Base-by-base conservation (phyloP, 495 filamentous ascomycete species). In the Neurospora tetraspora region DNA sequence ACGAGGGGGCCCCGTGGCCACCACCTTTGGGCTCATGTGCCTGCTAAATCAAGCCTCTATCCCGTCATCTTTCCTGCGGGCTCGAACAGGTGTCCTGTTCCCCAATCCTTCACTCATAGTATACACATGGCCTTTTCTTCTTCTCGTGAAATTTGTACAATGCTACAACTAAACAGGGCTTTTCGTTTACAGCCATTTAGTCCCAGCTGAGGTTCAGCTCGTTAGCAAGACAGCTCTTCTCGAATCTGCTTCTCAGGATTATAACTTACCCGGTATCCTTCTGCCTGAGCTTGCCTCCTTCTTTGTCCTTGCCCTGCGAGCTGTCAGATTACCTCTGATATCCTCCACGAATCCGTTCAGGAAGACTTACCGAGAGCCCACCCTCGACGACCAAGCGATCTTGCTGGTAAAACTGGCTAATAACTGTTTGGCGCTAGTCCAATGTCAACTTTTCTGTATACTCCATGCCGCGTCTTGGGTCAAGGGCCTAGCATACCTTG, bases 301-400 rank as follows among this genome's bases (percentile, higher is more conserved):
- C 91, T 70, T 80, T 88, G 81, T 97, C 89, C 82, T 92, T 94
- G 47, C 93, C 93, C 91, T 93, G 69, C 39, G 73, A 27, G 71
- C 39, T 39, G 43, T 78, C 65, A 80, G 76, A 18, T 34, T 65
- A 23, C 59, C 11, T 31, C 18, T 23, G n/a, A 31, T 70, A 12
- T 23, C n/a, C n/a, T 31, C 1, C 8, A 61, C 59, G 1, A 3
- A 18, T 2, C 14, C 14, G 12, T 65, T 36, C 5, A 39, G 0
- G 5, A 20, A n/a, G 23, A 81, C 83, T 5, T 82, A 86, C 84
- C 78, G 83, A 82, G 73, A 81, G 90, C 73, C 92, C 91, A 23
- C 95, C 94, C 80, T 99, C 96, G 7, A 99, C 94, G 34, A 99
- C 96, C 79, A 99, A 88, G 78, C 90, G 85, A 81, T 99, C 94